These are phyloP conservation scores for Chlamydomonas reinhardtii DNA, from an alignment of 163 green algal species.

Conservation along the genomic window DNA sequence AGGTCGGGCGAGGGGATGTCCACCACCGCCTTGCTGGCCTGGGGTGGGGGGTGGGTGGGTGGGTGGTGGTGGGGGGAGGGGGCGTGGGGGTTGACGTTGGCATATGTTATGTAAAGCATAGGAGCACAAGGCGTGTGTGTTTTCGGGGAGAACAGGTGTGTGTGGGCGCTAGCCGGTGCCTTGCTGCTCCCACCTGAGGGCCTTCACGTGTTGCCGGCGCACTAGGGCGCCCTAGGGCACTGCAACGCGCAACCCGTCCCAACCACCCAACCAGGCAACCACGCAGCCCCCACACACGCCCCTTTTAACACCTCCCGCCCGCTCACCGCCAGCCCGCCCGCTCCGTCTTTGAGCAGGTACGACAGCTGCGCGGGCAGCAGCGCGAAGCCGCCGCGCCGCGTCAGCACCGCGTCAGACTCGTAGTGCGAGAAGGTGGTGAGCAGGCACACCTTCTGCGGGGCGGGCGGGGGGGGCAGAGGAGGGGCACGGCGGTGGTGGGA, in stretches of 20 bases:
- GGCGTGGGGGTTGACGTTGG: too few species aligned
- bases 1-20: conserved; percentile 36
- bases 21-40: conserved; percentile 19
- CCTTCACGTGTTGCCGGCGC: too few species aligned
- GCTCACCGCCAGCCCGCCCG: conserved; percentile 8
- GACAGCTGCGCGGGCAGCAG: conserved; percentile 49
- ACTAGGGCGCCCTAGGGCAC: too few species aligned
- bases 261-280: not conserved
- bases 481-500: not conserved
- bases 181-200: too few species aligned
- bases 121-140: too few species aligned
- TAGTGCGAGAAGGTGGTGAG: conserved; percentile 50
- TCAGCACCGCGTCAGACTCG: conserved; percentile 42
- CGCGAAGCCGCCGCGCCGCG: conserved; percentile 37
- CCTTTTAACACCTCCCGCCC: too few species aligned
- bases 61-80: not conserved
- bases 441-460: conserved; percentile 45
- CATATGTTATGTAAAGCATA: too few species aligned
- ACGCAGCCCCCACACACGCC: too few species aligned
- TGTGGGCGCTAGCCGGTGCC: too few species aligned
- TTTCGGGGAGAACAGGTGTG: too few species aligned
- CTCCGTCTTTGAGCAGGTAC: conserved; percentile 5
- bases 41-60: not conserved
- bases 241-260: too few species aligned
- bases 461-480: too few species aligned